A percentile compares a stretch with the other conserved stretches of the same genome.
Evolutionary conservation across 2,329 filamentous ascomycete genomes (phyloP).

Genomic region (Blastomyces percursus): DNA sequence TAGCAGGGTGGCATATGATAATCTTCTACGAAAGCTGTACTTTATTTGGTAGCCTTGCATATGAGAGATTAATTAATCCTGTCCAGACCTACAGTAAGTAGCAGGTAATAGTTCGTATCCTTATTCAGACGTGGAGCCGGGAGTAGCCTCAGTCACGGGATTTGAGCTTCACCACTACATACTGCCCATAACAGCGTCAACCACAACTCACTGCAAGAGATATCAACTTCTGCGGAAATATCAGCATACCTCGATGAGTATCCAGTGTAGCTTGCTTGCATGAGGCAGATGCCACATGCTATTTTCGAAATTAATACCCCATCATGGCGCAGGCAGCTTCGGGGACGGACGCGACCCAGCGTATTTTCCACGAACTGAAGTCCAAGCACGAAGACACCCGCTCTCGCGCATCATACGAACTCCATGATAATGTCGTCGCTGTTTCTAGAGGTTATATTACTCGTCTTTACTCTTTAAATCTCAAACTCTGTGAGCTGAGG

Average conservation of each 20-base stretch:
- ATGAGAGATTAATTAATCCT: too few relatives aligned
- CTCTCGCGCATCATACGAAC: constrained; percentile 39
- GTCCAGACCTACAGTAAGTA: too few relatives aligned
- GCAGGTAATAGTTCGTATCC: too few relatives aligned
- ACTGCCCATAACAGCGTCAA: background rate
- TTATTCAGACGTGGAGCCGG: background rate
- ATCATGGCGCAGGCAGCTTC: constrained; percentile 39
- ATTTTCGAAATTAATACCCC: constrained; percentile 6
- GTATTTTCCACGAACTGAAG: constrained; percentile 47
- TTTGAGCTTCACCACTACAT: background rate
- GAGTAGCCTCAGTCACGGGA: constrained; percentile 1
- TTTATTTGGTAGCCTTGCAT: background rate
- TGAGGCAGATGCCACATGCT: background rate
- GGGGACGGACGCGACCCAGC: constrained; percentile 41
- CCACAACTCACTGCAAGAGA: background rate
- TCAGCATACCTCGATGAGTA: constrained; percentile 1
- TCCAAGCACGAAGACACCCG: constrained; percentile 44
- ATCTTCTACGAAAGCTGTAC: background rate
- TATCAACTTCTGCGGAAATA: background rate
- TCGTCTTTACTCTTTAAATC: constrained; percentile 6
- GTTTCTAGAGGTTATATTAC: constrained; percentile 35
- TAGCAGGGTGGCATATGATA: background rate
- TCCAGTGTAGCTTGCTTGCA: background rate
- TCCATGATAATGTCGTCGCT: constrained; percentile 36
- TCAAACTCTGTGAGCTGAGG: background rate